Evolutionary conservation across 352 stramenopile species (phyloP), one percentile per base, ranked within the genome.

Genomic region (Pythium scleroteichum): DNA sequence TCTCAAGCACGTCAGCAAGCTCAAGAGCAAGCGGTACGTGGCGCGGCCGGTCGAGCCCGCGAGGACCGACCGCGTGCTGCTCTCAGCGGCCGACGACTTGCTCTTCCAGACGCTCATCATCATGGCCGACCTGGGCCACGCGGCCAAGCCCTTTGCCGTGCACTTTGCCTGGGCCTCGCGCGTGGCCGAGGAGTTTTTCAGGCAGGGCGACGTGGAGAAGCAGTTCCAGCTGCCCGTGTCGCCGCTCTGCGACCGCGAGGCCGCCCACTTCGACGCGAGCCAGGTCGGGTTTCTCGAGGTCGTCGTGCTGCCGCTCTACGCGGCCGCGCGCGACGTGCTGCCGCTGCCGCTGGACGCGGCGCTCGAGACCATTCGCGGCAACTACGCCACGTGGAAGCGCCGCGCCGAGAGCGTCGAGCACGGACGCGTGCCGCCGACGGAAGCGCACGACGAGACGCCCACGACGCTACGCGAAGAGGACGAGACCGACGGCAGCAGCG

Each of bases 211-310:
- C 49, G 72, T 72, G 0, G 82, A 92, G 61, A 66, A 65, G 12
- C 72, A 88, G 51, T 82, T 85, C 54, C 52, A 60, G 13, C 40
- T 90, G 60, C 57, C 75, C 6, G 64, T 92, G 42, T 90, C 82
- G 27, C 82, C 82, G 22, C 69, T 92, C 1, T 90, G 78, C 40
- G 79, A 92, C 32, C 82, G 78, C 17, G 60, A 54, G 29, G 67
- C 59, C 27, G 60, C 64, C 38, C 76, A 81, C 29, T 88, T 92
- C 40, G 78, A 85, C 51, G 84, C 76, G 33, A 89, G 66, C 58
- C 82, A 92, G 47, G 78, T 90, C 50, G 81, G 80, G 1, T 92
- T 92, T 35, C 64, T 90, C 33, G 78, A 90, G 46, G 88, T 92
- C 54, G 68, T 92, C 8, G 82, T 90, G 20, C 68, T 88, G 46